Base-by-base conservation (phyloP, 2,329 filamentous ascomycete genomes). In the Scleromitrula shiraiana region DNA sequence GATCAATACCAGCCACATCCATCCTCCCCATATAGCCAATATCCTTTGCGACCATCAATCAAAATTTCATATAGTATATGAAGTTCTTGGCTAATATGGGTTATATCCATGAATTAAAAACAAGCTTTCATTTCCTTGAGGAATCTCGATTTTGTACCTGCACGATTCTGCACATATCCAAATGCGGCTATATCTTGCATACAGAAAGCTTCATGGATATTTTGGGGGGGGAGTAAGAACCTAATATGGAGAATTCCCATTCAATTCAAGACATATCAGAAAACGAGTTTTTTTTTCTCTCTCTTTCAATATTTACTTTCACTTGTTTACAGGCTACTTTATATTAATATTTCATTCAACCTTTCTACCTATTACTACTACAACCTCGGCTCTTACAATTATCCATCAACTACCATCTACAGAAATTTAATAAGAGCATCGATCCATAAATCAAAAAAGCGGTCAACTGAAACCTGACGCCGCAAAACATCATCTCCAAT, bases 151-250 rank as follows among this genome's bases (percentile, higher is more conserved):
- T 24, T 7, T n/a, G 26, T 40, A 46, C 43, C 47, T 50, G 41
- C 47, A 46, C 30, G 42, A 36, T 50, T 15, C 30, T 46, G 42
- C 48, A 46, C 30, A n/a, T 12, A 15, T 35, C 14, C 23, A 7
- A 50, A 50, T 40, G 30, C 37, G 30, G 36, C 15, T 15, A 26
- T 8, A 50, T 46, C 37, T 20, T 50, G 12, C 37, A 46, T 40
- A 22, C 30, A 32, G 26, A 27, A 32, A 32, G 15, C 29, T 32
- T 32, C 14, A 32, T 14, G 29, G 29, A 15, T 32, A 32, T n/a
- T 32, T 32, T 12, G 29, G 29, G 29, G 14, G n/a, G n/a, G n/a
- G n/a, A n/a, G n/a, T n/a, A n/a, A n/a, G n/a, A n/a, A n/a, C n/a
- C n/a, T n/a, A 32, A 32, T 9, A 12, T 15, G 29, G 29, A n/a